These are phyloP conservation scores for Hortaea werneckii DNA, from an alignment of 2,329 filamentous ascomycete genomes.

Conservation along the genomic window DNA sequence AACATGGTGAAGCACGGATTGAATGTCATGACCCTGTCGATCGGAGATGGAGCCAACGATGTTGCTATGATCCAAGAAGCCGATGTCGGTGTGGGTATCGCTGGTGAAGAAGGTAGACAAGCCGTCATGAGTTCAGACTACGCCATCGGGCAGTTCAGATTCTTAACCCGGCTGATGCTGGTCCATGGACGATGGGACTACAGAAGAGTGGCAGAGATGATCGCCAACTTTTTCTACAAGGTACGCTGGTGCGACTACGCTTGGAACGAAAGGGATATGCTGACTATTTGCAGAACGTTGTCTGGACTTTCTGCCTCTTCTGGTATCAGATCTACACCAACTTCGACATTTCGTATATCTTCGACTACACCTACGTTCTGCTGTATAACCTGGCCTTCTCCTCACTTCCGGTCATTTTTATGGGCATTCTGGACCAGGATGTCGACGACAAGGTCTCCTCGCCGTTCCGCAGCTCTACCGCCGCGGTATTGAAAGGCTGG, in stretches of 20 bases:
- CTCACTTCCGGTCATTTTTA: constrained; percentile 84
- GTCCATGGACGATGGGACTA: constrained; percentile 97
- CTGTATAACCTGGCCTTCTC: constrained; percentile 97
- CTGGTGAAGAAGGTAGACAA: constrained; percentile 82
- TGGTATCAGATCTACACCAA: constrained; percentile 96
- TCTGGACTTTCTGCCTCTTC: constrained; percentile 94
- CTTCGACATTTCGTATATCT: constrained; percentile 93
- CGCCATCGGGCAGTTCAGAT: constrained; percentile 88
- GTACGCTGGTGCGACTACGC: constrained; percentile 28
- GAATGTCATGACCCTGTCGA: constrained; percentile 89
- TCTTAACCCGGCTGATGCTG: constrained; percentile 71
- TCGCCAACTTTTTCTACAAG: constrained; percentile 99
- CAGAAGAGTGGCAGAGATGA: constrained; percentile 79
- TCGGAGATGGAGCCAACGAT: constrained; percentile 91
- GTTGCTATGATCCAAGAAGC: constrained; percentile 98
- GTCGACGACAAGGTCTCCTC: constrained; percentile 89
- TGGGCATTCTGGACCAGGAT: constrained; percentile 95
- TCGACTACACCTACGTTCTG: constrained; percentile 95
- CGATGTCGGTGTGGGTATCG: constrained; percentile 92
- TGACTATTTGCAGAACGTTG: constrained; percentile 59
- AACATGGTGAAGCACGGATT: constrained; percentile 89
- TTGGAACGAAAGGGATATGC: not conserved
- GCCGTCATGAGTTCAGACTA: constrained; percentile 96
- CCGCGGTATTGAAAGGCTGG: constrained; percentile 85
- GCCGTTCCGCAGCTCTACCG: constrained; percentile 93